Evolutionary conservation across 345 rosid genomes (phyloP), one percentile per base, ranked within the genome.

Genomic region (Pistacia integerrima): DNA sequence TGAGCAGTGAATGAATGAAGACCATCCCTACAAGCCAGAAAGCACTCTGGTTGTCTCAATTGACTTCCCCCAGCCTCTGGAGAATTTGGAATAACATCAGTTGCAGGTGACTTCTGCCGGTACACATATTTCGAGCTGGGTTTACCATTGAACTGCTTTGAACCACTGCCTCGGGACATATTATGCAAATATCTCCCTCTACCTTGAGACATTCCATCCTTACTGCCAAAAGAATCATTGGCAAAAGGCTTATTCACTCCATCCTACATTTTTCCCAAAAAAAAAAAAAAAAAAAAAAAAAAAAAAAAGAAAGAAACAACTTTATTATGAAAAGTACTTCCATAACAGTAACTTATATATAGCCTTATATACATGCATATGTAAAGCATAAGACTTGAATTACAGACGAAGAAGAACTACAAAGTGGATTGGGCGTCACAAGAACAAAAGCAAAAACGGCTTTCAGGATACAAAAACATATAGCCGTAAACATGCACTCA

Each of bases 201-300:
- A 14, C 77, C 71, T 55, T 5, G 79, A 28, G 51, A 59, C 41
- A 60, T 68, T 30, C 77, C 71, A 30, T 77, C 74, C 18, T 48
- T 41, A 48, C 22, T 52, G 67, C 74, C 72, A 54, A 38, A 69
- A 28, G 60, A 59, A 28, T 51, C 80, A 72, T 76, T 51, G n/a
- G 73, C 76, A 56, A 11, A 65, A 8, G 79, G 49, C 35, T 61
- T 74, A 68, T 63, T 79, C 33, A 28, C 82, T 22, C 62, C 64
- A 73, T 17, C 73, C 81, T 80, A 64, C 71, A 48, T 2, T 63
- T 72, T 67, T 57, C 55, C 16, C 20, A 17, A 30, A 36, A 7
- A 60, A 77, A 68, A 25, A n/a, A n/a, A n/a, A n/a, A n/a, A n/a
- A n/a, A 25, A 25, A 25, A 25, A 25, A 25, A n/a, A n/a, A n/a